Evolutionary conservation across 1,284 basidiomycete species (phyloP).

Genomic region (Acaromyces ingoldii): DNA sequence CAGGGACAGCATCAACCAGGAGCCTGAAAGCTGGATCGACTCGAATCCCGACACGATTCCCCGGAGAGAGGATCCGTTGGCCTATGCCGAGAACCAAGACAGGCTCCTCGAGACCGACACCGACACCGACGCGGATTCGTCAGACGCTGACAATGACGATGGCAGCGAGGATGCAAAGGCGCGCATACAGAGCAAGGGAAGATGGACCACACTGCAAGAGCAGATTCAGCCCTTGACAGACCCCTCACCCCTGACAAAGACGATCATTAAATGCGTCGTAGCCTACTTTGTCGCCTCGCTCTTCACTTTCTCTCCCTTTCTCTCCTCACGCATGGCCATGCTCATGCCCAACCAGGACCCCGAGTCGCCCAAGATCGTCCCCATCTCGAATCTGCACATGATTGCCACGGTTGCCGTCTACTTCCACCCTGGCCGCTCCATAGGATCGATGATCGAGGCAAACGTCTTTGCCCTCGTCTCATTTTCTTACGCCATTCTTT

Average conservation of each 20-base stretch:
- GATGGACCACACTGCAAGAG: background rate
- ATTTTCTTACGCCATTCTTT: conserved; percentile 65
- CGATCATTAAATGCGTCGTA: conserved; percentile 82
- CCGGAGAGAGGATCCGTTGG: conserved; percentile 32
- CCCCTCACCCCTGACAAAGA: background rate
- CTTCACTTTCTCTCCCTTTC: conserved; percentile 76
- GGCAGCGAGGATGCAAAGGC: background rate
- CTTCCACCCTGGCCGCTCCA: conserved; percentile 63
- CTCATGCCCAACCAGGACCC: conserved; percentile 41
- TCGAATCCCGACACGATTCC: conserved; percentile 33
- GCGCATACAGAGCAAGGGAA: background rate
- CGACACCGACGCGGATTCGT: conserved; percentile 10
- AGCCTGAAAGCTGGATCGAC: conserved; percentile 26
- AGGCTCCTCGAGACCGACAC: conserved; percentile 22
- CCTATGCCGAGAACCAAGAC: conserved; percentile 23
- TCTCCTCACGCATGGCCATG: conserved; percentile 45
- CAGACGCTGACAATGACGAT: conserved; percentile 1
- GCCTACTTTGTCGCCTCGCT: conserved; percentile 85
- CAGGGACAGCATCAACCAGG: conserved; percentile 16
- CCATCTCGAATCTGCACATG: conserved; percentile 71
- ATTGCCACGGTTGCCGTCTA: conserved; percentile 73
- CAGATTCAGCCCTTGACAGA: background rate
- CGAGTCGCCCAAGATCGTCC: conserved; percentile 25
- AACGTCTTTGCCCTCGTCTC: conserved; percentile 71
- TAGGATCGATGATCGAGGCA: conserved; percentile 85